phyloP scores from a whole-genome alignment of 331 rosid species.

The Quercus lobata region DNA sequence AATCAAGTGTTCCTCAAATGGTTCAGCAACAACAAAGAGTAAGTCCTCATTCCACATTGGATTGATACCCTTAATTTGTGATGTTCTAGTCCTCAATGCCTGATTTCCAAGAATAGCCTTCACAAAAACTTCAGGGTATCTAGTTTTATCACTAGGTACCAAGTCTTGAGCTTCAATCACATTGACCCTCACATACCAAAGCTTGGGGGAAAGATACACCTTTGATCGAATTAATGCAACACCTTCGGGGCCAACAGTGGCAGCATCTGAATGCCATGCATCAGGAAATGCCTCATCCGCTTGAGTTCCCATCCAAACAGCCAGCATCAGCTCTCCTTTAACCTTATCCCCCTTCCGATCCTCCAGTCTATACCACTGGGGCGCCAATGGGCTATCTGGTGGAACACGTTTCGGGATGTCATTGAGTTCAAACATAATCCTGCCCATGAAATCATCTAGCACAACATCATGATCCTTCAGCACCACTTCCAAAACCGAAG shows the following conservation, averaged over 20 bases:
- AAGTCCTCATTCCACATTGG: constrained; percentile 73
- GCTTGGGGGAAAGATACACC: constrained; percentile 50
- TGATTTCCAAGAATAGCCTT: constrained; percentile 40
- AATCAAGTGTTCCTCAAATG: constrained; percentile 51
- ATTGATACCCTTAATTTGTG: constrained; percentile 35
- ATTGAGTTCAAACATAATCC: constrained; percentile 40
- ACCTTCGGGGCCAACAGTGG: constrained; percentile 32
- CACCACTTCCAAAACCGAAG: constrained; percentile 44
- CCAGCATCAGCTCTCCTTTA: constrained; percentile 66
- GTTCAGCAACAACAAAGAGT: constrained; percentile 56
- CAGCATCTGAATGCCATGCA: constrained; percentile 69
- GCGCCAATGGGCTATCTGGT: constrained; percentile 64
- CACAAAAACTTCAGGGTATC: constrained; percentile 48
- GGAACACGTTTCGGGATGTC: constrained; percentile 58
- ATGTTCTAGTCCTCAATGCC: constrained; percentile 31
- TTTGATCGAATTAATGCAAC: constrained; percentile 44
- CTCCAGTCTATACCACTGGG: constrained; percentile 61
- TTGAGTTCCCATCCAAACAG: constrained; percentile 82
- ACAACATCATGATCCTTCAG: constrained; percentile 54
- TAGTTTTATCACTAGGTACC: constrained; percentile 34
- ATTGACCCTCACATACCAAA: constrained; percentile 69
- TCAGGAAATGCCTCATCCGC: constrained; percentile 63
- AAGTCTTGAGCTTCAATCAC: constrained; percentile 71
- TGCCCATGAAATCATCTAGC: constrained; percentile 53
- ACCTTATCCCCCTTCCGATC: constrained; percentile 37